Base-by-base conservation (phyloP, 345 rosid species). In the Hibiscus mutabilis region DNA sequence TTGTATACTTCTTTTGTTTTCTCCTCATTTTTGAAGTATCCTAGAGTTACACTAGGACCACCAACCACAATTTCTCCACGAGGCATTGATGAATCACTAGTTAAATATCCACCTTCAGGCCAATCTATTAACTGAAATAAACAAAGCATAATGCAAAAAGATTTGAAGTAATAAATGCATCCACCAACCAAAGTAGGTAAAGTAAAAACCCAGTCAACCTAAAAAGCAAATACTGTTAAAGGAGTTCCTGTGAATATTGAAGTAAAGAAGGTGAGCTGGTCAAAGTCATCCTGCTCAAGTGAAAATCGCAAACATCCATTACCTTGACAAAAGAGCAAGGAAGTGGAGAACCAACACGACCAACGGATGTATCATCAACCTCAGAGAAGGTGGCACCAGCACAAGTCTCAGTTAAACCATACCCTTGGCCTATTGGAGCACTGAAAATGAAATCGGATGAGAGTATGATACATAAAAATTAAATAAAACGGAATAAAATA, bases 341-440 rank as follows among this genome's bases (percentile, higher is more conserved):
- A 15, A 96, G 86, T 53, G 99, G 97, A 82, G 90, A 86, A 61
- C 99, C 99, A 60, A 88, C 99, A 76, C 99, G 95, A 57, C 98
- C 99, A 81, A 92, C 95, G 3, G 99, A 88, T 74, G 88, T 66
- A 84, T 96, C 99, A 77, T 92, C 98, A 74, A 92, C 84, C 86
- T 92, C 99, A 16, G 98, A 90, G 82, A 96, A 96, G 63, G 98
- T 84, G 78, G 96, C 98, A 51, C 98, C 99, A 75, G 99, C 99
- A 81, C 97, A 91, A 47, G 97, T 92, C 85, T 96, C 99, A 18
- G 98, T 96, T 66, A 96, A 94, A 66, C 97, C 98, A 83, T 91
- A 96, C n/a, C 99, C 99, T 83, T 96, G 99, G 22, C 96, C 93
- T 31, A 96, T 96, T 56, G 99, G 98, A 82, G 97, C 94, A 80